A percentile compares a stretch with the other conserved stretches of the same genome.
These are phyloP conservation scores for Solanum etuberosum DNA, from an alignment of 257 asterid species.

Conservation along the genomic window DNA sequence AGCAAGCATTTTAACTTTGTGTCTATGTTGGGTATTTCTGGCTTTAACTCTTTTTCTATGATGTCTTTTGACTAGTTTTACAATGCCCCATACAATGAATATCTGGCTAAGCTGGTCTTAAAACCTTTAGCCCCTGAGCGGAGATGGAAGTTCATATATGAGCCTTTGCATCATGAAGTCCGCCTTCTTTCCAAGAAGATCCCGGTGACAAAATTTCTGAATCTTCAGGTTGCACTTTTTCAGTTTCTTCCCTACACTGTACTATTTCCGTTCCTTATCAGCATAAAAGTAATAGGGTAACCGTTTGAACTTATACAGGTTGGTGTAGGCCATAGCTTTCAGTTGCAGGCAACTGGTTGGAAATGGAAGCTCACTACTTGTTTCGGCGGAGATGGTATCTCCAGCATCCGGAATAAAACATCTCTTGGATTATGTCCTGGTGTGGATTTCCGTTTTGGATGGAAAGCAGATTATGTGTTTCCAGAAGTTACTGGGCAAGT, in stretches of 20 bases:
- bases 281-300: background rate
- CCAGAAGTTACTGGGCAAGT: slow-evolving; percentile 90
- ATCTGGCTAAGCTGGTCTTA: slow-evolving; percentile 80
- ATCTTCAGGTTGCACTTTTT: slow-evolving; percentile 65
- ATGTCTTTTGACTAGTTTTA: slow-evolving; percentile 36
- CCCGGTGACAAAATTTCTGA: slow-evolving; percentile 71
- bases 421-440: slow-evolving; percentile 87
- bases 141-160: slow-evolving; percentile 77
- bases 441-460: slow-evolving; percentile 86
- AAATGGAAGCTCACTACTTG: slow-evolving; percentile 88
- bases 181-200: slow-evolving; percentile 92
- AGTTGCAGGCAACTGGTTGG: slow-evolving; percentile 90
- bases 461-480: slow-evolving; percentile 88
- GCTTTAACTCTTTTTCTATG: background rate
- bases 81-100: slow-evolving; percentile 79
- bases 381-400: slow-evolving; percentile 77
- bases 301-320: slow-evolving; percentile 36
- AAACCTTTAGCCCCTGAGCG: slow-evolving; percentile 80
- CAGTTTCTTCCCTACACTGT: background rate
- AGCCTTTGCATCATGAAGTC: slow-evolving; percentile 80
- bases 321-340: slow-evolving; percentile 94
- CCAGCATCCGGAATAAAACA: slow-evolving; percentile 79
- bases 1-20: background rate
- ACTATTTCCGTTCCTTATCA: background rate
- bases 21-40: background rate